These are phyloP conservation scores for Luffa acutangula DNA, from an alignment of 306 rosid genomes.

Conservation along the genomic window DNA sequence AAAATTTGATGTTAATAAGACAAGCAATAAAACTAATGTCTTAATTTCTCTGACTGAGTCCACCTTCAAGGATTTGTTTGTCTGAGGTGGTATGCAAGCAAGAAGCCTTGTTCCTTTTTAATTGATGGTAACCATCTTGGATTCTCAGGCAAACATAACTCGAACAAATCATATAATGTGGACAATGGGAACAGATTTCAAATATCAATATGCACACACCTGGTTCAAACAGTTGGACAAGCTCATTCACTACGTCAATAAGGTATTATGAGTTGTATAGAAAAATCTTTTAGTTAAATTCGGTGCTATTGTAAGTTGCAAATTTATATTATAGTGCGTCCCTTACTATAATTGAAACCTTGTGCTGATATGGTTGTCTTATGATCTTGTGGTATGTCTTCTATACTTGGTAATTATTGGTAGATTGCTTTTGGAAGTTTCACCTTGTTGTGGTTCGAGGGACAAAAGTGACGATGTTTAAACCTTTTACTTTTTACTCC, in stretches of 20 bases:
- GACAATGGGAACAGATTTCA: slow-evolving; percentile 99
- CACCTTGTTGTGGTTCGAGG: background rate
- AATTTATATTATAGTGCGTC: background rate
- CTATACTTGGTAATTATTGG: background rate
- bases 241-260: slow-evolving; percentile 85
- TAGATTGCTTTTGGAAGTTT: background rate
- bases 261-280: slow-evolving; percentile 22
- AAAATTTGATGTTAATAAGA: background rate
- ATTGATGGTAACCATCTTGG: slow-evolving; percentile 19
- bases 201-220: slow-evolving; percentile 77
- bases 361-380: background rate
- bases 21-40: background rate
- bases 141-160: slow-evolving; percentile 80
- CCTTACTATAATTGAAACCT: background rate
- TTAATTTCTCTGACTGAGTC: background rate
- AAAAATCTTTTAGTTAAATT: background rate
- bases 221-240: slow-evolving; percentile 94
- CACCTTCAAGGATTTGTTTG: background rate
- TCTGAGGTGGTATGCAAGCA: background rate
- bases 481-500: background rate
- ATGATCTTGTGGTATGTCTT: background rate
- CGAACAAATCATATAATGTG: slow-evolving; percentile 95
- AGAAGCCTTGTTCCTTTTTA: background rate
- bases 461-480: background rate
- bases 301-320: background rate